A percentile compares a stretch with the other conserved stretches of the same genome.
Evolutionary conservation across 108 stramenopile genomes (phyloP).

Genomic region (Aurantiochytrium sp.): DNA sequence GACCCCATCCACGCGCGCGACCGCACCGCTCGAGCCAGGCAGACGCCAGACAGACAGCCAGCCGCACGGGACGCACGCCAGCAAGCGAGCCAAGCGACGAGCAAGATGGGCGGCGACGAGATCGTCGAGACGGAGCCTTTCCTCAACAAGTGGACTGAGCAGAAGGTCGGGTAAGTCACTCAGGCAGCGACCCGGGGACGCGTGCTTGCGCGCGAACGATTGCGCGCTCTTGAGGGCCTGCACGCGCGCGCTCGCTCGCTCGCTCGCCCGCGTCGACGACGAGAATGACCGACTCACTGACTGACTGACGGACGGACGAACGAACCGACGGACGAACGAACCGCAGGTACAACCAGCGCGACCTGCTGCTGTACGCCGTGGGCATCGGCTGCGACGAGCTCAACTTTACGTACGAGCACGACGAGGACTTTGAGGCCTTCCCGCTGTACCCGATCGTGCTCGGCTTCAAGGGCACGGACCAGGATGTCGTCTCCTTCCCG

Average conservation of each 20-base stretch:
- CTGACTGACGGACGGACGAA: too few relatives aligned
- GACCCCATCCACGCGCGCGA: too few relatives aligned
- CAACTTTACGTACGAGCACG: constrained; percentile 38
- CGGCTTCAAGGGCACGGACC: constrained; percentile 43
- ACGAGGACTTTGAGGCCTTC: constrained; percentile 39
- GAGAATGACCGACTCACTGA: too few relatives aligned
- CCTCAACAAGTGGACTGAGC: constrained; percentile 34
- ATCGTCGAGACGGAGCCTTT: constrained; percentile 22
- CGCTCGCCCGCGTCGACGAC: too few relatives aligned
- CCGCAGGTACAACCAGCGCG: constrained; percentile 42
- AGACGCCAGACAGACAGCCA: too few relatives aligned
- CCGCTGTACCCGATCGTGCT: constrained; percentile 43
- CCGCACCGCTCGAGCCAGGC: too few relatives aligned
- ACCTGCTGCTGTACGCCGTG: constrained; percentile 43
- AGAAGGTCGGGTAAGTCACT: constrained; percentile 2
- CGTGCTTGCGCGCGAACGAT: background rate
- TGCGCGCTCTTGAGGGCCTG: too few relatives aligned
- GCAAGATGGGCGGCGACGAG: background rate
- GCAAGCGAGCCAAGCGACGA: too few relatives aligned
- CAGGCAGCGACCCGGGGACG: background rate
- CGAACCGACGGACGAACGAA: too few relatives aligned
- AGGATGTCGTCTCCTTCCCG: constrained; percentile 44
- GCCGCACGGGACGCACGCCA: too few relatives aligned
- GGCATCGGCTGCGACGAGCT: constrained; percentile 44
- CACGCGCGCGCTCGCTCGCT: too few relatives aligned